A percentile compares a stretch with the other conserved stretches of the same genome.
phyloP scores from a whole-genome alignment of 345 rosid genomes.

The Conringia planisiliqua region DNA sequence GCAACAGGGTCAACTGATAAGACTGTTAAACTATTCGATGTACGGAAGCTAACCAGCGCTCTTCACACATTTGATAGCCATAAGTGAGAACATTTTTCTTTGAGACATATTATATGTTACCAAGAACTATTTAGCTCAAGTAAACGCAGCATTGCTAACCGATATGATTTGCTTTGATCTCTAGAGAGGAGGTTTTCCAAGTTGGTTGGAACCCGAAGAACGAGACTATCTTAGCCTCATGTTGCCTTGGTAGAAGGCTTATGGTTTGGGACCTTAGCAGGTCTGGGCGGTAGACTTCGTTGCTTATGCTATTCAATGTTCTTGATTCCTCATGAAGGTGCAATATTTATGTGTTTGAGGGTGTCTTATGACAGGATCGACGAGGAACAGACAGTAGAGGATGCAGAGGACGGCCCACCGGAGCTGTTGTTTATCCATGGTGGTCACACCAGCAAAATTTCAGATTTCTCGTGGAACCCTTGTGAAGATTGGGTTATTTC shows the following conservation, averaged over 20 bases:
- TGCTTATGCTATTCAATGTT: not conserved
- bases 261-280: slow-evolving; percentile 99
- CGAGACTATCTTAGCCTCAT: slow-evolving; percentile 96
- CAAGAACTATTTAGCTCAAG: not conserved
- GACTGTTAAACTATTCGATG: slow-evolving; percentile 91
- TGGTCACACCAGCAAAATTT: slow-evolving; percentile 96
- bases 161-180: slow-evolving; percentile 16
- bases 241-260: slow-evolving; percentile 98
- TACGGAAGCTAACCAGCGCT: slow-evolving; percentile 76
- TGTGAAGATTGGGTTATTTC: slow-evolving; percentile 97
- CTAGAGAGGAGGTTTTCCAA: slow-evolving; percentile 99
- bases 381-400: slow-evolving; percentile 74
- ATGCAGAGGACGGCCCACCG: slow-evolving; percentile 99
- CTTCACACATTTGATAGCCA: slow-evolving; percentile 95
- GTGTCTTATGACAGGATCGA: slow-evolving; percentile 48
- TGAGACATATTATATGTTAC: not conserved
- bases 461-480: slow-evolving; percentile 99
- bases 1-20: slow-evolving; percentile 99
- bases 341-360: slow-evolving; percentile 4
- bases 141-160: not conserved
- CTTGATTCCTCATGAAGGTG: not conserved
- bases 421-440: slow-evolving; percentile 98
- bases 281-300: slow-evolving; percentile 34
- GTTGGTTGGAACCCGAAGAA: slow-evolving; percentile 98
- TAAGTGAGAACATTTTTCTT: slow-evolving; percentile 50